Conservation (phyloP, 768 basidiomycete species). For the Kwoniella dendrophila region DNA sequence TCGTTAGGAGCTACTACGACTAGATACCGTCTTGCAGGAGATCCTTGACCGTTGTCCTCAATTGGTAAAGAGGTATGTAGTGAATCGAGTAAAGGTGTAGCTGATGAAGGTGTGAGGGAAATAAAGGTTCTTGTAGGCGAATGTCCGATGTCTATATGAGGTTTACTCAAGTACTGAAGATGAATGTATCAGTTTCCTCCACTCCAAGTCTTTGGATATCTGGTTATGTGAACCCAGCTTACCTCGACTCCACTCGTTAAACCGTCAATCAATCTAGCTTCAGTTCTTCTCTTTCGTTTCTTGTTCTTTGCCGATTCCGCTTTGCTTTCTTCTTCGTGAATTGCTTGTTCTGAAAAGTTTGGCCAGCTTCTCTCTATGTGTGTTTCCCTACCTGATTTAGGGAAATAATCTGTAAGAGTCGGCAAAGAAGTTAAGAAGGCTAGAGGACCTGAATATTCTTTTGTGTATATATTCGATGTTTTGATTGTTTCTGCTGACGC, state of each 20-base stretch:
- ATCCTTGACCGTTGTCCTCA: background rate
- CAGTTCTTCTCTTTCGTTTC: constrained; percentile 24
- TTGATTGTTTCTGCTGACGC: background rate
- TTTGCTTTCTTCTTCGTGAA: background rate
- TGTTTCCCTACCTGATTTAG: constrained; percentile 5
- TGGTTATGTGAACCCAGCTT: background rate
- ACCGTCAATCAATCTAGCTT: constrained; percentile 25
- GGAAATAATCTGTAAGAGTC: constrained; percentile 15
- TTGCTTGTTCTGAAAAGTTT: background rate
- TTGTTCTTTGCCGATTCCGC: background rate
- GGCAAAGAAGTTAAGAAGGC: constrained; percentile 40
- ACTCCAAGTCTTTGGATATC: background rate
- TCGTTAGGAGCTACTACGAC: constrained; percentile 16
- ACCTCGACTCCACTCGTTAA: constrained; percentile 35
- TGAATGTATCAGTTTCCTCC: background rate
- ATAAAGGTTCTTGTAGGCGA: constrained; percentile 17
- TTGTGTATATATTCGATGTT: constrained; percentile 12
- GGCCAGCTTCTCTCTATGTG: constrained; percentile 19
- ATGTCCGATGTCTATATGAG: constrained; percentile 7
- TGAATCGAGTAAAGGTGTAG: constrained; percentile 16
- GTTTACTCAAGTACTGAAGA: background rate
- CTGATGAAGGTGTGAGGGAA: constrained; percentile 22
- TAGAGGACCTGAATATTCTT: constrained; percentile 22
- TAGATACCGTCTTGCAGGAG: constrained; percentile 22
- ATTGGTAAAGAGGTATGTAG: constrained; percentile 11